Evolutionary conservation across 2,329 filamentous ascomycete species (phyloP).

Genomic region (Colletotrichum tabaci): DNA sequence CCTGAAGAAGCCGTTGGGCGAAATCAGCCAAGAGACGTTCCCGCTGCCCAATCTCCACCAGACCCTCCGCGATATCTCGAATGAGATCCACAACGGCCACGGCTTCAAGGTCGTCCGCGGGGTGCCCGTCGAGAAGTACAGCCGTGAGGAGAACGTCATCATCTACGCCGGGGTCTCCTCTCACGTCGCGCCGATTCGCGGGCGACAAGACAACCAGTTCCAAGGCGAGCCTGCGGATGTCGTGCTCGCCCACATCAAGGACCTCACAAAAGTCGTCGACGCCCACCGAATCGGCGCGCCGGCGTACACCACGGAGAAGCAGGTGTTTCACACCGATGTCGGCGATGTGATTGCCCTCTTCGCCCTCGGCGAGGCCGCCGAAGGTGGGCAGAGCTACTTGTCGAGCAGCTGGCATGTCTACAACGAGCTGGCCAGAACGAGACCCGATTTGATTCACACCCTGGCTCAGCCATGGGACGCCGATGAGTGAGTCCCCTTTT

Average conservation of each 20-base stretch:
- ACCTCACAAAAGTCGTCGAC: slow-evolving; percentile 61
- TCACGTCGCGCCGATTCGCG: slow-evolving; percentile 69
- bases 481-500: slow-evolving; percentile 52
- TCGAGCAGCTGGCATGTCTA: slow-evolving; percentile 73
- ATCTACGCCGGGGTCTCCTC: slow-evolving; percentile 73
- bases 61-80: slow-evolving; percentile 65
- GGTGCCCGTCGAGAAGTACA: slow-evolving; percentile 66
- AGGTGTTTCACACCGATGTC: slow-evolving; percentile 74
- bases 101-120: slow-evolving; percentile 76
- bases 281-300: slow-evolving; percentile 65
- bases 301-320: slow-evolving; percentile 73
- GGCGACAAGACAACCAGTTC: slow-evolving; percentile 64
- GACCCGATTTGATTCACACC: slow-evolving; percentile 73
- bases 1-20: slow-evolving; percentile 7
- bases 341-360: slow-evolving; percentile 74
- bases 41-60: slow-evolving; percentile 67
- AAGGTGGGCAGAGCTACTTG: slow-evolving; percentile 71
- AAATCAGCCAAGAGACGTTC: slow-evolving; percentile 63
- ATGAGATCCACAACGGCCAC: slow-evolving; percentile 69
- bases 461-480: slow-evolving; percentile 67
- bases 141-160: slow-evolving; percentile 69
- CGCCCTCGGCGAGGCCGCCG: slow-evolving; percentile 64
- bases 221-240: slow-evolving; percentile 65
- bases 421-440: slow-evolving; percentile 71
- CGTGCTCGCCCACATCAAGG: slow-evolving; percentile 74